These are phyloP conservation scores for Aspergillus spinulosporus DNA, from an alignment of 2,329 filamentous ascomycete species.

Conservation along the genomic window DNA sequence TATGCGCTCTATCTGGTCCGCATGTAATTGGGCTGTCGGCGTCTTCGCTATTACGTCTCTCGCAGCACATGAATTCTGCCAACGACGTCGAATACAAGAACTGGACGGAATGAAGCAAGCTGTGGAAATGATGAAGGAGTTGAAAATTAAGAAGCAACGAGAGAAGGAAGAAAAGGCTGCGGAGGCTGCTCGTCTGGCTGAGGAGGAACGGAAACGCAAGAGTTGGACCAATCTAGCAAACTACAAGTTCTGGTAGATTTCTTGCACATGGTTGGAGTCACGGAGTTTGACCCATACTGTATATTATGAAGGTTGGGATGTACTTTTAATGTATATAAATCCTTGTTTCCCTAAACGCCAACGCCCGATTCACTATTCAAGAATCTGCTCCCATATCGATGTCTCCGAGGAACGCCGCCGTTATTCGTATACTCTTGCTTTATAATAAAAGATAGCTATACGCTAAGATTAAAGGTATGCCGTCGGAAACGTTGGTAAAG, in stretches of 20 bases:
- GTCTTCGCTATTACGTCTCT: slow-evolving; percentile 70
- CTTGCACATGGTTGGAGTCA: slow-evolving; percentile 30
- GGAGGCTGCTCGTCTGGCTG: slow-evolving; percentile 37
- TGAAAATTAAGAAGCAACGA: slow-evolving; percentile 65
- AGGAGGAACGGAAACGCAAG: slow-evolving; percentile 43
- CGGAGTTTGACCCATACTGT: slow-evolving; percentile 33
- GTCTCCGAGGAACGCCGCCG: slow-evolving; percentile 14
- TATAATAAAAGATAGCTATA: slow-evolving; percentile 7
- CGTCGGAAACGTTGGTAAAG: neutral
- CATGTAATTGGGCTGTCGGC: slow-evolving; percentile 83
- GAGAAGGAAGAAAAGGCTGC: slow-evolving; percentile 46
- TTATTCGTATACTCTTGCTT: slow-evolving; percentile 6
- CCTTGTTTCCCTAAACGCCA: slow-evolving; percentile 17
- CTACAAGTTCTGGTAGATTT: slow-evolving; percentile 49
- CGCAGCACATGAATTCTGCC: slow-evolving; percentile 80
- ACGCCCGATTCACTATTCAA: slow-evolving; percentile 10
- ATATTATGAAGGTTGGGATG: slow-evolving; percentile 25
- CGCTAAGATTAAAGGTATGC: neutral
- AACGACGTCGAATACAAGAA: slow-evolving; percentile 71
- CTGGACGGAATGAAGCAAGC: slow-evolving; percentile 80
- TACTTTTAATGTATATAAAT: slow-evolving; percentile 25
- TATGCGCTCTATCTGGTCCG: slow-evolving; percentile 61
- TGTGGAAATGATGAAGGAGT: slow-evolving; percentile 75
- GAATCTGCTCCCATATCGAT: slow-evolving; percentile 19
- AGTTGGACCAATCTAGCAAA: slow-evolving; percentile 47